These are phyloP conservation scores for Hypomontagnella submonticulosa DNA, from an alignment of 495 filamentous ascomycete species.

Conservation along the genomic window DNA sequence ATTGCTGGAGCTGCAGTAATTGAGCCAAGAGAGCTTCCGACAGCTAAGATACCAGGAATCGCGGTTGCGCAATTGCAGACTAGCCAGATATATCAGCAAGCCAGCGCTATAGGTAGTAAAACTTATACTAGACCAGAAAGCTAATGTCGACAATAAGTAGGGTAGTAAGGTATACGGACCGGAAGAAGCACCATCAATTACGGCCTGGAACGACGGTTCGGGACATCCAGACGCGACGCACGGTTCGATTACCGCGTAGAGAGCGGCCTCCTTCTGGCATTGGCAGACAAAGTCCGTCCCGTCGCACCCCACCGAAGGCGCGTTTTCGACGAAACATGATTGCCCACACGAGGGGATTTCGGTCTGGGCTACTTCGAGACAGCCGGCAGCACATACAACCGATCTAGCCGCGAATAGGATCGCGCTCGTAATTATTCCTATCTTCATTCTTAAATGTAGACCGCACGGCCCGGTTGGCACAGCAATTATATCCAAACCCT, in stretches of 20 bases:
- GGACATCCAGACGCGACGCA: constrained; percentile 45
- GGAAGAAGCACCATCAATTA: constrained; percentile 44
- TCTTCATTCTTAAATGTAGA: constrained; percentile 10
- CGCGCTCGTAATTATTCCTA: neutral
- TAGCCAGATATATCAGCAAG: neutral
- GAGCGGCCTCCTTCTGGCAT: constrained; percentile 42
- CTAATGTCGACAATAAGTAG: too few species aligned
- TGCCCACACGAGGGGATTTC: too few species aligned
- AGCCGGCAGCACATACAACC: too few species aligned
- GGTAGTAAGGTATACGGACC: constrained; percentile 21
- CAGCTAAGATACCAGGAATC: neutral
- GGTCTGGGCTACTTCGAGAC: too few species aligned
- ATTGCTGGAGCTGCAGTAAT: neutral
- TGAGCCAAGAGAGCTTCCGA: constrained; percentile 7
- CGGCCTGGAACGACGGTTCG: constrained; percentile 33
- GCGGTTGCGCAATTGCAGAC: constrained; percentile 25
- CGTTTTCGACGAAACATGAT: constrained; percentile 45
- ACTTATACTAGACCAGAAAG: too few species aligned
- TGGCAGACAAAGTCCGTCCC: constrained; percentile 49
- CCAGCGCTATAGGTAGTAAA: too few species aligned
- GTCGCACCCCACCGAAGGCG: constrained; percentile 42
- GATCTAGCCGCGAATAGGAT: neutral
- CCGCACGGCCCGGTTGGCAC: neutral
- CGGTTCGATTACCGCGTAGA: constrained; percentile 44
- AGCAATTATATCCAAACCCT: too few species aligned